These are phyloP conservation scores for Phaeosphaeriaceae sp. DNA, from an alignment of 2,329 filamentous ascomycete genomes.

Conservation along the genomic window DNA sequence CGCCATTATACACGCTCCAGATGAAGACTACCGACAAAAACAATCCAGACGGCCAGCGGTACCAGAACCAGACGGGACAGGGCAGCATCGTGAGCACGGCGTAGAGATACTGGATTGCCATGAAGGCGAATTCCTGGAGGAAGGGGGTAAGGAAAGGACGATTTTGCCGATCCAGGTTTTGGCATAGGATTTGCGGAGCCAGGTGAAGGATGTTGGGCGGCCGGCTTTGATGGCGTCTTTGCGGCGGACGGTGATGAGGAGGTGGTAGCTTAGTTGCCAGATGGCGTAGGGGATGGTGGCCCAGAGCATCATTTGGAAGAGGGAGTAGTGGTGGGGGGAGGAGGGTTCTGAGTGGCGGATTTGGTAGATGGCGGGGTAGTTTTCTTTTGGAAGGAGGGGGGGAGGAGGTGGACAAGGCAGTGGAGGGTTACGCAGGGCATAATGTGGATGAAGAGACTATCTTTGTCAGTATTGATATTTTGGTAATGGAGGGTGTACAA, in stretches of 20 bases:
- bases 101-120: conserved; percentile 93
- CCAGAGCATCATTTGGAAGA: conserved; percentile 89
- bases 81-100: conserved; percentile 92
- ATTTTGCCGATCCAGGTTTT: conserved; percentile 87
- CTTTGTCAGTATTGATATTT: conserved; percentile 13
- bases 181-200: conserved; percentile 89
- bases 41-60: conserved; percentile 74
- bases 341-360: conserved; percentile 74
- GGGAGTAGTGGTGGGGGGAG: conserved; percentile 79
- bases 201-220: conserved; percentile 94
- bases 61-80: conserved; percentile 94
- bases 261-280: conserved; percentile 93
- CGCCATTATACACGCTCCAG: conserved; percentile 96
- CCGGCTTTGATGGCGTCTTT: conserved; percentile 95
- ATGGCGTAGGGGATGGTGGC: conserved; percentile 89
- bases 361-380: conserved; percentile 84
- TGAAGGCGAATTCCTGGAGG: conserved; percentile 89
- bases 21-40: conserved; percentile 86
- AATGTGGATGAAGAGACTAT: conserved; percentile 94
- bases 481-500: conserved; percentile 26
- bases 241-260: conserved; percentile 93
- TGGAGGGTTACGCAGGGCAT: conserved; percentile 97
- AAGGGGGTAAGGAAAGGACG: conserved; percentile 77
- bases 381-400: conserved; percentile 67
- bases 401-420: conserved; percentile 84